Conservation (phyloP, 2,329 filamentous ascomycete genomes). For the Monilinia fructicola region DNA sequence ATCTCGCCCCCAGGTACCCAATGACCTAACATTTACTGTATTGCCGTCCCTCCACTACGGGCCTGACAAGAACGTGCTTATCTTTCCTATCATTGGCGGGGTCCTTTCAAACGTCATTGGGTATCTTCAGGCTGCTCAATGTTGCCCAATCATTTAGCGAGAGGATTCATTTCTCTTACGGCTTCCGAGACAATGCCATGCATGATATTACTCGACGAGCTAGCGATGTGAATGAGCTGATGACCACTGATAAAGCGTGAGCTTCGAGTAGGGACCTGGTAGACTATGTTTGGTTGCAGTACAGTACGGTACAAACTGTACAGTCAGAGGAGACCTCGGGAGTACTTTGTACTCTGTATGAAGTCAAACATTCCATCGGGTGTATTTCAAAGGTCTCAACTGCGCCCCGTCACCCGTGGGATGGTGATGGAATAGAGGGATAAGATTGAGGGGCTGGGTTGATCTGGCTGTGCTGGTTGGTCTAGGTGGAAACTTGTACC, state of each 20-base stretch:
- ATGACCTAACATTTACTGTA: too few species aligned
- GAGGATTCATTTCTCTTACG: not conserved
- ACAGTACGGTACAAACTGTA: too few species aligned
- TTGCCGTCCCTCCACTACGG: too few species aligned
- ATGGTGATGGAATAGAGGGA: not conserved
- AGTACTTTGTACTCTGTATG: too few species aligned
- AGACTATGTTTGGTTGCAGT: too few species aligned
- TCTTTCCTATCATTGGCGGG: conserved; percentile 5
- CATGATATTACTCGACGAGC: not conserved
- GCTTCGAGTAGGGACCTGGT: too few species aligned
- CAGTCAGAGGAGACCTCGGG: too few species aligned
- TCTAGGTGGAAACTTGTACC: not conserved
- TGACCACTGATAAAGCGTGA: too few species aligned
- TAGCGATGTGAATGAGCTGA: too few species aligned
- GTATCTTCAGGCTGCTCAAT: conserved; percentile 15
- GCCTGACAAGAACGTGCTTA: too few species aligned
- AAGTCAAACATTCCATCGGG: too few species aligned
- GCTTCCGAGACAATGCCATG: not conserved
- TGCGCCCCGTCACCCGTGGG: not conserved
- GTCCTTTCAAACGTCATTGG: conserved; percentile 13
- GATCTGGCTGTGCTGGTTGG: not conserved
- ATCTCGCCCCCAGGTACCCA: too few species aligned
- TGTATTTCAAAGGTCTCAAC: not conserved
- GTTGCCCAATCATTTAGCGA: conserved; percentile 8
- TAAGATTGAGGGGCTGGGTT: not conserved